phyloP scores from a whole-genome alignment of 495 filamentous ascomycete genomes.

The Penicillium odoratum region DNA sequence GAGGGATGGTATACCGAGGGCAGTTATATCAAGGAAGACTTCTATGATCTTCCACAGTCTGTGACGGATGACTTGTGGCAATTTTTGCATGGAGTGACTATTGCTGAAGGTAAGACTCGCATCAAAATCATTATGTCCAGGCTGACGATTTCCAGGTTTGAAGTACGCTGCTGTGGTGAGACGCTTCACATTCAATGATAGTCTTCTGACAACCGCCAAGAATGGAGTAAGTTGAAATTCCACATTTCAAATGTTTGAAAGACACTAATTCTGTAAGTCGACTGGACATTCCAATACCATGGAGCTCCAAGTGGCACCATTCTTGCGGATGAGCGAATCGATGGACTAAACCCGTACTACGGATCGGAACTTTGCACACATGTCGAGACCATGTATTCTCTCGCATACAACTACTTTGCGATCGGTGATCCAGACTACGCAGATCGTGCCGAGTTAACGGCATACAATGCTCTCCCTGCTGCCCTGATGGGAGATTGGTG shows the following conservation, averaged over 20 bases:
- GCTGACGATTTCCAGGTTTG: constrained; percentile 15
- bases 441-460: constrained; percentile 55
- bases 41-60: constrained; percentile 35
- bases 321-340: constrained; percentile 39
- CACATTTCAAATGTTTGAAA: constrained; percentile 32
- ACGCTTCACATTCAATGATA: constrained; percentile 41
- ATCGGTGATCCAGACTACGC: constrained; percentile 52
- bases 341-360: constrained; percentile 31
- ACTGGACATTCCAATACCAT: constrained; percentile 52
- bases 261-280: constrained; percentile 26
- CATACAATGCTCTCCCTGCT: constrained; percentile 61
- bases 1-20: constrained; percentile 41
- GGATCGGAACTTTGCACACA: constrained; percentile 44
- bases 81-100: constrained; percentile 50
- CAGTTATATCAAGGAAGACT: constrained; percentile 40
- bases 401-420: constrained; percentile 42
- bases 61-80: constrained; percentile 30
- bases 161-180: constrained; percentile 45
- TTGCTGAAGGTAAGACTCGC: constrained; percentile 40
- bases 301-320: constrained; percentile 39
- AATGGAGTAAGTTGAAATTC: constrained; percentile 40
- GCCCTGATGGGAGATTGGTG: constrained; percentile 59
- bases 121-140: background rate
- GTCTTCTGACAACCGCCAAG: constrained; percentile 36
- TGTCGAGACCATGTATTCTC: constrained; percentile 45